Evolutionary conservation across 768 basidiomycete species (phyloP).

Genomic region (Rhizopogon vulgaris): DNA sequence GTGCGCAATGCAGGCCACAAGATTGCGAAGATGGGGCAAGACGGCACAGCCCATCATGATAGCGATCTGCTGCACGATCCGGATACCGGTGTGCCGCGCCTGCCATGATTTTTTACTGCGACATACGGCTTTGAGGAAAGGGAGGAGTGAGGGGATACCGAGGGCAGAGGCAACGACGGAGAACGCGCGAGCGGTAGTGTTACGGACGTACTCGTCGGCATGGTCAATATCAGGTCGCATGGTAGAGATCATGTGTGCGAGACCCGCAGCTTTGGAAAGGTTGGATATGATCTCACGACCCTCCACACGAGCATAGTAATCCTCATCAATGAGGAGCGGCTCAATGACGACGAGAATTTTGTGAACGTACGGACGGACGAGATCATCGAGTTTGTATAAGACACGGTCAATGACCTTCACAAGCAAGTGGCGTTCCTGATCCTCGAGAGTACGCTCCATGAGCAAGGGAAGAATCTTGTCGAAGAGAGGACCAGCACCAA

Average conservation of each 20-base stretch:
- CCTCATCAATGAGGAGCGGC: conserved; percentile 96
- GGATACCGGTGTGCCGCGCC: conserved; percentile 97
- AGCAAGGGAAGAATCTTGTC: conserved; percentile 97
- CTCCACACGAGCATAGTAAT: conserved; percentile 94
- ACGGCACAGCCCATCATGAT: conserved; percentile 99
- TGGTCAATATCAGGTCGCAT: conserved; percentile 99
- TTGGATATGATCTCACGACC: conserved; percentile 99
- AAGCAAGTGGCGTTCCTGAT: conserved; percentile 95
- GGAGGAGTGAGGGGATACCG: conserved; percentile 94
- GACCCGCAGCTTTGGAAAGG: conserved; percentile 95
- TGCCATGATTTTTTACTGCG: conserved; percentile 99
- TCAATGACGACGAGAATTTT: conserved; percentile 99
- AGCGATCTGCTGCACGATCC: conserved; percentile 98
- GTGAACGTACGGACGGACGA: conserved; percentile 98
- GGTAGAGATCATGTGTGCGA: conserved; percentile 99
- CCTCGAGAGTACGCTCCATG: conserved; percentile 97
- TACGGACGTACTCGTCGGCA: conserved; percentile 98
- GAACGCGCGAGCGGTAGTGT: conserved; percentile 97
- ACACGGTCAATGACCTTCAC: conserved; percentile 99
- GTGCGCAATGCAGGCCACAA: conserved; percentile 92
- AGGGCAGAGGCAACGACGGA: conserved; percentile 98
- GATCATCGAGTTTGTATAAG: conserved; percentile 96
- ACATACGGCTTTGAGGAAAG: conserved; percentile 98
- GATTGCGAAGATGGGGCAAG: conserved; percentile 90
- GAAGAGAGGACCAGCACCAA: conserved; percentile 95